phyloP scores from a whole-genome alignment of 2,329 filamentous ascomycete genomes.

The Talaromyces verruculosus region DNA sequence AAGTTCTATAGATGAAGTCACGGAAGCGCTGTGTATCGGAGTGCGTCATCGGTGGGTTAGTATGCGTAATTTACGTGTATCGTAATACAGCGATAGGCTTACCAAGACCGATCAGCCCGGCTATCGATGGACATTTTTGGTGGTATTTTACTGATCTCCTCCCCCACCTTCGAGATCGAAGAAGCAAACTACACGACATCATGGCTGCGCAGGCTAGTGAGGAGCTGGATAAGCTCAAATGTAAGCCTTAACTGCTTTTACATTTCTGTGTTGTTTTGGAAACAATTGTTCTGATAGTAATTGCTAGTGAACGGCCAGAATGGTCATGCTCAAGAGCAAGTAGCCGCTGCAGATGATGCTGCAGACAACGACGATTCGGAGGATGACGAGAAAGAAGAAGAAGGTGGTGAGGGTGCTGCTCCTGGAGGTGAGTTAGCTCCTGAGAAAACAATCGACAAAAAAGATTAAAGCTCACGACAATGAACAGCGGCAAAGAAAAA shows the following conservation, averaged over 20 bases:
- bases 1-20: conserved; percentile 7
- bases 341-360: conserved; percentile 44
- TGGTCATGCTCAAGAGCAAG: conserved; percentile 36
- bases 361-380: conserved; percentile 57
- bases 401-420: conserved; percentile 40
- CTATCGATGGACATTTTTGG: conserved; percentile 12
- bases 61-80: conserved; percentile 7
- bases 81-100: conserved; percentile 12
- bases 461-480: background rate
- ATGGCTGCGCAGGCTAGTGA: conserved; percentile 47
- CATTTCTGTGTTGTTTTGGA: background rate
- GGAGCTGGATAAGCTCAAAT: conserved; percentile 43
- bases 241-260: conserved; percentile 29
- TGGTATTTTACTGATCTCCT: conserved; percentile 9
- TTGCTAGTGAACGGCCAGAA: conserved; percentile 42
- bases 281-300: conserved; percentile 9
- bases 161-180: conserved; percentile 21
- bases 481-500: conserved; percentile 56
- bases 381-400: conserved; percentile 54
- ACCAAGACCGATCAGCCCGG: background rate
- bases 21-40: background rate
- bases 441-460: too few species aligned
- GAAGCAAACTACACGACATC: conserved; percentile 25
- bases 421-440: conserved; percentile 35
- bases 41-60: conserved; percentile 11